phyloP scores from a whole-genome alignment of 2,329 filamentous ascomycete species.

The Anthostomella pinea region DNA sequence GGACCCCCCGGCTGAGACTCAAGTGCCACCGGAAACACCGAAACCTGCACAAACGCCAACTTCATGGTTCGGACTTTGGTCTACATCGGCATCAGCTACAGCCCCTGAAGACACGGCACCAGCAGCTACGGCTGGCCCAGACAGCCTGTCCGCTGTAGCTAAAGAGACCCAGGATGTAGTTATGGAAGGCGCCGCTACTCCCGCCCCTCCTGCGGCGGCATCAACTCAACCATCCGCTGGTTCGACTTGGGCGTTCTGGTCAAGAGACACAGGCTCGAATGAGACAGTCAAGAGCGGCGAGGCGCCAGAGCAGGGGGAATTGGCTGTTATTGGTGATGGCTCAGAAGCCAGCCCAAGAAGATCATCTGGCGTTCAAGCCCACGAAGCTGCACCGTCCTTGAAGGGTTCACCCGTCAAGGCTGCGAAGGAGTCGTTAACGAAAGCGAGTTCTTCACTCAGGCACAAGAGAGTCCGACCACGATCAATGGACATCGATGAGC shows the following conservation, averaged over 20 bases:
- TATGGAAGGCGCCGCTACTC: slow-evolving; percentile 40
- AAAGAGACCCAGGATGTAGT: slow-evolving; percentile 40
- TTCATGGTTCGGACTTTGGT: slow-evolving; percentile 38
- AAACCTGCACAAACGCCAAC: slow-evolving; percentile 20
- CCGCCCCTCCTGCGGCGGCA: slow-evolving; percentile 20
- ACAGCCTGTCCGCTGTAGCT: slow-evolving; percentile 20
- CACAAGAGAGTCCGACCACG: slow-evolving; percentile 45
- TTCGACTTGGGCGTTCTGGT: slow-evolving; percentile 83
- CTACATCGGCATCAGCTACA: slow-evolving; percentile 16
- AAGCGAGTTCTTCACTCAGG: slow-evolving; percentile 34
- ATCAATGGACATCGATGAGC: slow-evolving; percentile 46
- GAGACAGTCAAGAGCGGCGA: slow-evolving; percentile 28
- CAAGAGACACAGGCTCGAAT: slow-evolving; percentile 49
- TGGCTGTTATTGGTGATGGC: slow-evolving; percentile 56
- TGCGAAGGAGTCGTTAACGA: slow-evolving; percentile 27
- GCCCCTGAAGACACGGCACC: slow-evolving; percentile 12
- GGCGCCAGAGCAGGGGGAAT: slow-evolving; percentile 44
- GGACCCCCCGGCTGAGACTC: slow-evolving; percentile 12
- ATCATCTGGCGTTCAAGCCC: slow-evolving; percentile 44
- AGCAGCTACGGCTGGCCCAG: slow-evolving; percentile 12
- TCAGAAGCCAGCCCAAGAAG: slow-evolving; percentile 54
- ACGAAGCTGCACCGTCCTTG: slow-evolving; percentile 26
- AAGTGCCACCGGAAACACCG: slow-evolving; percentile 18
- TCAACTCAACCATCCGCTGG: slow-evolving; percentile 45
- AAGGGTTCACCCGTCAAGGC: slow-evolving; percentile 34